These are phyloP conservation scores for Huntiella moniliformis DNA, from an alignment of 2,329 filamentous ascomycete genomes.

Conservation along the genomic window DNA sequence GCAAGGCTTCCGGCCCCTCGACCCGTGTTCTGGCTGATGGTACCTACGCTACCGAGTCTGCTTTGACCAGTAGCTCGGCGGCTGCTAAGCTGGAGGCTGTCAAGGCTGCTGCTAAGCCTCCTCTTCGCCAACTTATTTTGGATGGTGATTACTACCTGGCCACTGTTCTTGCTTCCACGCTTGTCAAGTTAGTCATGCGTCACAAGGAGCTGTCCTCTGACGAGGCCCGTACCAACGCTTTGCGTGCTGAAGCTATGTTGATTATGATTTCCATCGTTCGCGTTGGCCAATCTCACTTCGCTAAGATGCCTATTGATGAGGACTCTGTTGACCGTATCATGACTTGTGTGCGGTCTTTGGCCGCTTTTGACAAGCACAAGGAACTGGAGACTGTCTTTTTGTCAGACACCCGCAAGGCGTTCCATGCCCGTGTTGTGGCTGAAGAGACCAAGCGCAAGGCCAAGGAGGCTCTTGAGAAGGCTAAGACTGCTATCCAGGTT, in stretches of 20 bases:
- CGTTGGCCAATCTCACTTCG: constrained; percentile 95
- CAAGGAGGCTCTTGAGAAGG: constrained; percentile 80
- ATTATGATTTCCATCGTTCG: constrained; percentile 99
- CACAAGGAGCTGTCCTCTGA: constrained; percentile 86
- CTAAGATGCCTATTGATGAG: constrained; percentile 92
- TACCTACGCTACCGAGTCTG: constrained; percentile 93
- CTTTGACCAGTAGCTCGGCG: constrained; percentile 79
- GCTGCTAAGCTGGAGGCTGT: constrained; percentile 88
- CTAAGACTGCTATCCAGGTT: constrained; percentile 84
- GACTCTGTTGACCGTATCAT: constrained; percentile 98
- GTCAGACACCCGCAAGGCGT: constrained; percentile 85
- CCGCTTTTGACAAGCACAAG: constrained; percentile 77
- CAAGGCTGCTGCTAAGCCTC: constrained; percentile 91
- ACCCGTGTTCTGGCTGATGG: constrained; percentile 87
- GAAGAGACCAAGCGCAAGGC: constrained; percentile 97
- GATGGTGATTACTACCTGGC: constrained; percentile 95
- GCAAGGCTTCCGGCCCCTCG: constrained; percentile 59
- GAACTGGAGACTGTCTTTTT: constrained; percentile 85
- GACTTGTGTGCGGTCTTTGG: constrained; percentile 83
- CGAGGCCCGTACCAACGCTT: constrained; percentile 70
- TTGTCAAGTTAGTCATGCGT: constrained; percentile 95
- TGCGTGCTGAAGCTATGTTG: constrained; percentile 92
- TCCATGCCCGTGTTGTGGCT: constrained; percentile 89
- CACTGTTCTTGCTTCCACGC: constrained; percentile 82
- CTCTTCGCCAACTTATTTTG: constrained; percentile 80